These are phyloP conservation scores for Cercospora citrullina DNA, from an alignment of 2,329 filamentous ascomycete species.

Conservation along the genomic window DNA sequence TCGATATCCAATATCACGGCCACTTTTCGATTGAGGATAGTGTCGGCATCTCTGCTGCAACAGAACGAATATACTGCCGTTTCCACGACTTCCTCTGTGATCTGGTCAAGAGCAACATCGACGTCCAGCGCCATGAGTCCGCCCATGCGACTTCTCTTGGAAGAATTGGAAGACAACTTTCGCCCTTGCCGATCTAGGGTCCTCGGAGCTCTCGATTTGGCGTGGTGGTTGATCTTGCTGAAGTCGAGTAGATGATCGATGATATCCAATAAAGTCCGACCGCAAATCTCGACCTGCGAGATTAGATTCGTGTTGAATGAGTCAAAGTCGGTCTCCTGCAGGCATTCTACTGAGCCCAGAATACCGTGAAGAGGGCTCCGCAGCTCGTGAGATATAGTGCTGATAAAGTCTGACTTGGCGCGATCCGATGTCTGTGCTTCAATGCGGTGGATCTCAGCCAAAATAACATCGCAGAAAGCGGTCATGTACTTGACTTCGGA, in stretches of 20 bases:
- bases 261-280: conserved; percentile 53
- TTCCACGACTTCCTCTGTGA: conserved; percentile 57
- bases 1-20: conserved; percentile 50
- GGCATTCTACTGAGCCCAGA: conserved; percentile 52
- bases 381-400: conserved; percentile 55
- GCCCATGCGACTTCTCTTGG: conserved; percentile 24
- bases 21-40: conserved; percentile 40
- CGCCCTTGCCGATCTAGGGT: conserved; percentile 15
- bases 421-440: conserved; percentile 46
- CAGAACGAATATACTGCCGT: conserved; percentile 48
- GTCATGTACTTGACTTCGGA: conserved; percentile 43
- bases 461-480: conserved; percentile 47
- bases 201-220: conserved; percentile 18
- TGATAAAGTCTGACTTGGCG: conserved; percentile 56
- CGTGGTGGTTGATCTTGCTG: conserved; percentile 46
- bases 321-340: conserved; percentile 47
- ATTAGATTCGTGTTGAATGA: conserved; percentile 46
- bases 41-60: conserved; percentile 29
- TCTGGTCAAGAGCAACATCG: conserved; percentile 45
- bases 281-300: conserved; percentile 53
- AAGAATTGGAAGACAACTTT: conserved; percentile 12
- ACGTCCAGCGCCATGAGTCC: conserved; percentile 30
- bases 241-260: conserved; percentile 48
- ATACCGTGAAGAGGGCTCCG: conserved; percentile 51
- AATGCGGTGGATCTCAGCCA: conserved; percentile 44